phyloP scores from a whole-genome alignment of 129 eudicot species.

The Helianthus tuberosus region DNA sequence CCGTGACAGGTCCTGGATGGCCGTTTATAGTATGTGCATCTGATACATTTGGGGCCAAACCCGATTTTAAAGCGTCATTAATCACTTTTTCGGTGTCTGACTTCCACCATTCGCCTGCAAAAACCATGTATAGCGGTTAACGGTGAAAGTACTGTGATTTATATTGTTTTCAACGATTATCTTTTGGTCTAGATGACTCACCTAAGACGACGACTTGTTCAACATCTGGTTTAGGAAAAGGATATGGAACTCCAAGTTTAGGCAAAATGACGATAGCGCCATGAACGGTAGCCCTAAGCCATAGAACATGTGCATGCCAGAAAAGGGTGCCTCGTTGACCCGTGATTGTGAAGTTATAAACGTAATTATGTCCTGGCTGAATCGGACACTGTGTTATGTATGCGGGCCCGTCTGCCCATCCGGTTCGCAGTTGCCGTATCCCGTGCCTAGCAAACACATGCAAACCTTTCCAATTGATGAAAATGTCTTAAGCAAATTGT shows the following conservation, averaged over 20 bases:
- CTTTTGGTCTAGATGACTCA: slow-evolving; percentile 11
- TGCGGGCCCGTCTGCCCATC: slow-evolving; percentile 94
- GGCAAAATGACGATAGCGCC: slow-evolving; percentile 79
- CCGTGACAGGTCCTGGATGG: slow-evolving; percentile 60
- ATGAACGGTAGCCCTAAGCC: slow-evolving; percentile 86
- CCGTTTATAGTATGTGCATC: slow-evolving; percentile 94
- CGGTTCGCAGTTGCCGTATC: slow-evolving; percentile 76
- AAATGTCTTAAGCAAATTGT: not conserved
- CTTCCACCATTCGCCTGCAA: slow-evolving; percentile 90
- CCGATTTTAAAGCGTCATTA: slow-evolving; percentile 71
- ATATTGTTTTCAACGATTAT: not conserved
- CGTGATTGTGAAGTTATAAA: slow-evolving; percentile 71
- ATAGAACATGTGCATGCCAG: slow-evolving; percentile 85
- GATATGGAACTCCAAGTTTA: slow-evolving; percentile 74
- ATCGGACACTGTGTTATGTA: slow-evolving; percentile 89
- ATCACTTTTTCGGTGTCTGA: slow-evolving; percentile 77
- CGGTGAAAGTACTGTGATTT: too few relatives aligned
- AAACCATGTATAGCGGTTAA: slow-evolving; percentile 1
- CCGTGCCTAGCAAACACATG: slow-evolving; percentile 59
- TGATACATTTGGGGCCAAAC: slow-evolving; percentile 80
- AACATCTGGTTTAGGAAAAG: slow-evolving; percentile 75
- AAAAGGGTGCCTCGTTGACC: slow-evolving; percentile 87
- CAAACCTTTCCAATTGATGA: not conserved
- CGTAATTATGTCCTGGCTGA: slow-evolving; percentile 66
- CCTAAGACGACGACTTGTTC: slow-evolving; percentile 75